Evolutionary conservation across 345 rosid genomes (phyloP).

Genomic region (Trapa incisa): DNA sequence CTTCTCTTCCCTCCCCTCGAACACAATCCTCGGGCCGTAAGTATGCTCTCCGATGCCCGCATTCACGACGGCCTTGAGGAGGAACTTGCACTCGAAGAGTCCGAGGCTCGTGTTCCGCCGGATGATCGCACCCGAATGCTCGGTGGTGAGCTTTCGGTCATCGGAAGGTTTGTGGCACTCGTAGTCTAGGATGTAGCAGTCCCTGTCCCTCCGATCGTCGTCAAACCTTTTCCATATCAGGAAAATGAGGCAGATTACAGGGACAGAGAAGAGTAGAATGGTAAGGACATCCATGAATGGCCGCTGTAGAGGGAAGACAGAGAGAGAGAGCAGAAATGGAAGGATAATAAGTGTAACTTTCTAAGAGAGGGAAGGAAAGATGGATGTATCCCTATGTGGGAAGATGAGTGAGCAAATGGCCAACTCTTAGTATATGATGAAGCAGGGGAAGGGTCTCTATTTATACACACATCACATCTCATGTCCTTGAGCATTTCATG

Average conservation of each 20-base stretch:
- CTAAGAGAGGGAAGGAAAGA: too few species aligned
- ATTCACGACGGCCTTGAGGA: slow-evolving; percentile 6
- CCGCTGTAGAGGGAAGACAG: too few species aligned
- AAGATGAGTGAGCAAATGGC: too few species aligned
- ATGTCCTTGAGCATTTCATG: too few species aligned
- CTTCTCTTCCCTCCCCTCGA: slow-evolving; percentile 9
- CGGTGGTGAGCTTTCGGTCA: slow-evolving; percentile 10
- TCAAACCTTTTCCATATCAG: neutral
- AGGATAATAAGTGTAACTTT: too few species aligned
- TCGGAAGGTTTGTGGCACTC: slow-evolving; percentile 11
- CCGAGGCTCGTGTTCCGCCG: slow-evolving; percentile 9
- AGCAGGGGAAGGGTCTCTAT: too few species aligned
- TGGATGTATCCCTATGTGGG: too few species aligned
- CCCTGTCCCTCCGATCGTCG: neutral
- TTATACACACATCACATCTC: too few species aligned
- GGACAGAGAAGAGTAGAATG: neutral
- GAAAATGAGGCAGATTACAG: neutral
- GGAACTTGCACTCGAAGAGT: slow-evolving; percentile 13
- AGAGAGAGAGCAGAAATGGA: too few species aligned
- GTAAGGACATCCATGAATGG: neutral
- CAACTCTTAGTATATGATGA: too few species aligned
- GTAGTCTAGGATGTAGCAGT: slow-evolving; percentile 13
- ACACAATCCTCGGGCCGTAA: slow-evolving; percentile 7
- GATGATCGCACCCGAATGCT: slow-evolving; percentile 2
- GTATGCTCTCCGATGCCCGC: slow-evolving; percentile 17